A percentile compares a stretch with the other conserved stretches of the same genome.
Evolutionary conservation across 176 grass and related monocot genomes (phyloP).

Genomic region (Ampelocalamus luodianensis): DNA sequence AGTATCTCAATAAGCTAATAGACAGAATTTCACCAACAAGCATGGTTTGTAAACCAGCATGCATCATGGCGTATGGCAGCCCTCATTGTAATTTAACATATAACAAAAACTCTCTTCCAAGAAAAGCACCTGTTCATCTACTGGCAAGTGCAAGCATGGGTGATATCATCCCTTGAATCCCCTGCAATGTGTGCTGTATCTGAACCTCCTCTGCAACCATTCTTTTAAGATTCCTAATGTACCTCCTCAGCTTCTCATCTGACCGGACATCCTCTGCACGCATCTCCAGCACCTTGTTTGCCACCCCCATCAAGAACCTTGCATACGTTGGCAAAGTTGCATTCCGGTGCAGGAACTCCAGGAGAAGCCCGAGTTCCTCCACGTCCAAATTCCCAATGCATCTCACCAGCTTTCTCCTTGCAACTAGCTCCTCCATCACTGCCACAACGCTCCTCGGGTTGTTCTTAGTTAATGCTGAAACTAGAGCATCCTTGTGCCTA

Average conservation of each 20-base stretch:
- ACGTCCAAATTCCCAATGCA: conserved; percentile 68
- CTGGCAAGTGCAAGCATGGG: conserved; percentile 77
- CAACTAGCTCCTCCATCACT: conserved; percentile 87
- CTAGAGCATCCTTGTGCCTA: conserved; percentile 83
- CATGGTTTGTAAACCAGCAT: conserved; percentile 30
- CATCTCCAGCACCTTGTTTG: conserved; percentile 89
- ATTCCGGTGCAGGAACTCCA: conserved; percentile 68
- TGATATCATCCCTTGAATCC: conserved; percentile 91
- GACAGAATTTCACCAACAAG: conserved; percentile 25
- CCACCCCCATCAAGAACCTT: conserved; percentile 72
- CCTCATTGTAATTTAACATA: conserved; percentile 12
- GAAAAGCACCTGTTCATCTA: conserved; percentile 54
- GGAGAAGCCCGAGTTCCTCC: conserved; percentile 57
- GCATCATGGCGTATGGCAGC: not conserved
- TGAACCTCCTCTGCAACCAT: conserved; percentile 74
- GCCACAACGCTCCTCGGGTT: conserved; percentile 56
- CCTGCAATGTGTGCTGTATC: conserved; percentile 83
- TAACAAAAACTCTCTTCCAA: not conserved
- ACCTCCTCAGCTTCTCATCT: conserved; percentile 48
- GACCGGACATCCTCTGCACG: conserved; percentile 59
- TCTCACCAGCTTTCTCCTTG: conserved; percentile 79
- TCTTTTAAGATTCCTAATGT: conserved; percentile 69
- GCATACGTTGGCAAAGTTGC: conserved; percentile 68
- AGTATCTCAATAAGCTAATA: conserved; percentile 8
- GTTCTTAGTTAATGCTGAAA: conserved; percentile 65